These are phyloP conservation scores for Cyamopsis tetragonoloba DNA, from an alignment of 306 rosid genomes.

Conservation along the genomic window DNA sequence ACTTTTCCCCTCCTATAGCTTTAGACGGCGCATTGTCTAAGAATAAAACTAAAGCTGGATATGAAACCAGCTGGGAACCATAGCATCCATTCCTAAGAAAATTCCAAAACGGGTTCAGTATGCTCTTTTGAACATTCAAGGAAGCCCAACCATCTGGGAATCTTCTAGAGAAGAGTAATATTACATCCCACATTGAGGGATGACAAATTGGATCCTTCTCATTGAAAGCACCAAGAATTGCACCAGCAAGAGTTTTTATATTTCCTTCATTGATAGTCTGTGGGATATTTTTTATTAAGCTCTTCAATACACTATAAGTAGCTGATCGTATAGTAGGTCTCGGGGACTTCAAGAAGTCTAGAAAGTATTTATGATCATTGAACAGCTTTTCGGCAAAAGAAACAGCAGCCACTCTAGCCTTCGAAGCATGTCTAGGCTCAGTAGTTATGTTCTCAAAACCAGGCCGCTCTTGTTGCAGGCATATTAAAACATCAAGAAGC, in stretches of 20 bases:
- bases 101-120: constrained; percentile 71
- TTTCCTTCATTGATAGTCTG: constrained; percentile 67
- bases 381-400: constrained; percentile 79
- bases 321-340: constrained; percentile 79
- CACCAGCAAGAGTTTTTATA: constrained; percentile 59
- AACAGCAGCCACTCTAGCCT: constrained; percentile 68
- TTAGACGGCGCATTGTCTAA: constrained; percentile 69
- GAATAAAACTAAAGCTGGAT: constrained; percentile 76
- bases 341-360: constrained; percentile 66
- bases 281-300: constrained; percentile 73
- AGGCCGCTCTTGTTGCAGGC: constrained; percentile 45
- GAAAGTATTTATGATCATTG: constrained; percentile 59
- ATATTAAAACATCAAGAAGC: constrained; percentile 79
- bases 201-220: constrained; percentile 89
- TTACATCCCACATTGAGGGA: constrained; percentile 86
- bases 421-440: constrained; percentile 72
- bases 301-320: constrained; percentile 67
- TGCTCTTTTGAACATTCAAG: constrained; percentile 69
- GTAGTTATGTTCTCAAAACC: constrained; percentile 48
- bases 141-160: constrained; percentile 77
- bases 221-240: constrained; percentile 79
- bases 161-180: constrained; percentile 73
- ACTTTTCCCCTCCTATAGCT: constrained; percentile 58
- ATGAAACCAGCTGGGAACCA: constrained; percentile 82
- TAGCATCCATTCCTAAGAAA: constrained; percentile 91